Evolutionary conservation across 169 alveolate genomes (phyloP).

Genomic region (Plasmodium sp.): DNA sequence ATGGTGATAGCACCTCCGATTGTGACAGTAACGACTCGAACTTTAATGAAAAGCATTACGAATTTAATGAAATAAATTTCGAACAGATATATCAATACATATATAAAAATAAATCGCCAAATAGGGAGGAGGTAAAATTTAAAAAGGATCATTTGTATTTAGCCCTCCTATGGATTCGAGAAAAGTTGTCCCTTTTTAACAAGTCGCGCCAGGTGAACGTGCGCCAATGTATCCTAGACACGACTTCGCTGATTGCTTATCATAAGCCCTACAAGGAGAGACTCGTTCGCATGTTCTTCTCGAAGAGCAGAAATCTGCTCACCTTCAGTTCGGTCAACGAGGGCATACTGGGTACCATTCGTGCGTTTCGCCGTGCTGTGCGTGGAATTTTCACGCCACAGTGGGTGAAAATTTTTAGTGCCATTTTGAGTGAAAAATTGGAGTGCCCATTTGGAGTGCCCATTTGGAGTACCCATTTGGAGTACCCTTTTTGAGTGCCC

Average conservation of each 20-base stretch:
- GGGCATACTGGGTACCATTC: slow-evolving; percentile 59
- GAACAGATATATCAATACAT: slow-evolving; percentile 67
- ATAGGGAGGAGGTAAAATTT: slow-evolving; percentile 11
- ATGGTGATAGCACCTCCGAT: slow-evolving; percentile 20
- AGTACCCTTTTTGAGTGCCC: background rate
- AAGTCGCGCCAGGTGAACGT: slow-evolving; percentile 10
- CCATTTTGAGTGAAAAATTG: background rate
- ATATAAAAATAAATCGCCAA: slow-evolving; percentile 24
- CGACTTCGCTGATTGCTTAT: slow-evolving; percentile 67
- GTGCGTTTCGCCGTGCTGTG: background rate
- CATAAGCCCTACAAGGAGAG: slow-evolving; percentile 70
- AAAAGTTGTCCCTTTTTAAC: slow-evolving; percentile 55
- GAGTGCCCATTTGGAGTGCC: background rate
- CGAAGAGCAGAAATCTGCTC: slow-evolving; percentile 49
- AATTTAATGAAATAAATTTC: slow-evolving; percentile 70
- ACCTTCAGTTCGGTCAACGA: slow-evolving; percentile 58
- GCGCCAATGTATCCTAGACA: slow-evolving; percentile 64
- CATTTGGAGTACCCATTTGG: background rate
- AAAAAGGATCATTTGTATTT: slow-evolving; percentile 70
- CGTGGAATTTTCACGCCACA: background rate
- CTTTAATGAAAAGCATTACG: slow-evolving; percentile 53
- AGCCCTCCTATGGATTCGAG: slow-evolving; percentile 73
- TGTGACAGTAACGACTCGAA: slow-evolving; percentile 68
- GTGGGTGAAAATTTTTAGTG: background rate
- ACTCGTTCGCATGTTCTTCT: slow-evolving; percentile 73